phyloP scores from a whole-genome alignment of 768 basidiomycete genomes.

The Collybia sordida region DNA sequence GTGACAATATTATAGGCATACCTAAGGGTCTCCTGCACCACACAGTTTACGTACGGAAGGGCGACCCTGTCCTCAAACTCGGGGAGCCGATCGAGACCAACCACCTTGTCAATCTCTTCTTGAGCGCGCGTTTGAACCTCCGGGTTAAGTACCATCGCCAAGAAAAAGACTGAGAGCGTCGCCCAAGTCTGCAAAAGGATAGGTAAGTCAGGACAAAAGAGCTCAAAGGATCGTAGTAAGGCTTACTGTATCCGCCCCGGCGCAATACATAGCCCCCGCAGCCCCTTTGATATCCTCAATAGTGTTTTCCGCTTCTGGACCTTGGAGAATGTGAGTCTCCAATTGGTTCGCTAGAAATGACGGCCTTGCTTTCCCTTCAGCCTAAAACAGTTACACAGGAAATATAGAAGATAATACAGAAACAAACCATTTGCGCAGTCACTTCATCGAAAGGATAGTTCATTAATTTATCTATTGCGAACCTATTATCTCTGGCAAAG shows the following conservation, averaged over 20 bases:
- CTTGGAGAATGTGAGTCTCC: conserved; percentile 6
- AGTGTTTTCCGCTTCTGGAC: background rate
- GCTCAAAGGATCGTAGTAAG: too few species aligned
- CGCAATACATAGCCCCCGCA: conserved; percentile 7
- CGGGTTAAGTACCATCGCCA: conserved; percentile 40
- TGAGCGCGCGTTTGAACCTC: conserved; percentile 35
- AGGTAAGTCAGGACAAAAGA: too few species aligned
- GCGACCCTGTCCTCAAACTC: conserved; percentile 7
- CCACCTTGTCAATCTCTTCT: conserved; percentile 12
- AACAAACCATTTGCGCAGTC: conserved; percentile 26
- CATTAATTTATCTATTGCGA: conserved; percentile 17
- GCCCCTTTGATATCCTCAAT: conserved; percentile 13
- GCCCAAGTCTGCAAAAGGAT: conserved; percentile 7
- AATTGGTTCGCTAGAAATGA: conserved; percentile 12
- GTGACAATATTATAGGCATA: conserved; percentile 30
- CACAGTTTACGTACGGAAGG: conserved; percentile 13
- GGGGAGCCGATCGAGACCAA: conserved; percentile 11
- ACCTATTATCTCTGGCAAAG: conserved; percentile 13
- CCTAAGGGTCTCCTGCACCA: conserved; percentile 10
- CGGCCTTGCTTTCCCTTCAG: conserved; percentile 11
- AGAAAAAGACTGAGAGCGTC: conserved; percentile 26
- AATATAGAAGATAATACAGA: too few species aligned
- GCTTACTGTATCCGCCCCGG: conserved; percentile 15
- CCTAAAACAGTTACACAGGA: too few species aligned
- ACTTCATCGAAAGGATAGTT: conserved; percentile 29